A percentile compares a stretch with the other conserved stretches of the same genome.
Conservation (phyloP, 352 stramenopile genomes). For the Peronosclerospora sorghi region DNA sequence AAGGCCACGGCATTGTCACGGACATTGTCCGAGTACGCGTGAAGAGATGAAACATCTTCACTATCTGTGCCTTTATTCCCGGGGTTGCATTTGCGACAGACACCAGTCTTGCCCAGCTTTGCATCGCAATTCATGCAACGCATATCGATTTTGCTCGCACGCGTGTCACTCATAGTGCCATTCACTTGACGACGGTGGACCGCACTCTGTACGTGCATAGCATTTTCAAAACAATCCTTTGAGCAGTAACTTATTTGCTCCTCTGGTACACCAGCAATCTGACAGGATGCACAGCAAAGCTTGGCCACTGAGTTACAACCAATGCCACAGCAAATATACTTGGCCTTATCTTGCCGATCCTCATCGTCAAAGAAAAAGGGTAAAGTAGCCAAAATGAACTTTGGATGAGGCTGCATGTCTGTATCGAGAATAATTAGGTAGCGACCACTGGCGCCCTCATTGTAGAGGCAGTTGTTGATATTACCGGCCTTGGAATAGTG, state of each 20-base stretch:
- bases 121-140: conserved; percentile 63
- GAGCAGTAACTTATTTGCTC: conserved; percentile 81
- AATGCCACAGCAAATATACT: conserved; percentile 65
- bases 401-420: conserved; percentile 75
- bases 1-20: conserved; percentile 68
- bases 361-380: conserved; percentile 78
- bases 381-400: conserved; percentile 63
- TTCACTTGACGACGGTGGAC: conserved; percentile 78
- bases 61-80: conserved; percentile 24
- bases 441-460: conserved; percentile 66
- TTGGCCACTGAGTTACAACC: conserved; percentile 71
- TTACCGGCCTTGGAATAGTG: conserved; percentile 84
- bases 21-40: conserved; percentile 74
- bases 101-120: conserved; percentile 57
- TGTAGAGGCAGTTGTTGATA: conserved; percentile 83
- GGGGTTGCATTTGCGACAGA: conserved; percentile 68
- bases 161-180: conserved; percentile 62
- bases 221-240: conserved; percentile 81
- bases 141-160: conserved; percentile 55
- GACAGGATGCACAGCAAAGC: conserved; percentile 74
- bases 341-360: conserved; percentile 59
- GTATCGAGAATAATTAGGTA: conserved; percentile 78
- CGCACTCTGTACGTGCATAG: conserved; percentile 66
- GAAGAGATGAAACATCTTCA: conserved; percentile 47
- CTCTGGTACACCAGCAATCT: conserved; percentile 74